phyloP scores from a whole-genome alignment of 1,284 basidiomycete species.

The Malassezia brasiliensis region DNA sequence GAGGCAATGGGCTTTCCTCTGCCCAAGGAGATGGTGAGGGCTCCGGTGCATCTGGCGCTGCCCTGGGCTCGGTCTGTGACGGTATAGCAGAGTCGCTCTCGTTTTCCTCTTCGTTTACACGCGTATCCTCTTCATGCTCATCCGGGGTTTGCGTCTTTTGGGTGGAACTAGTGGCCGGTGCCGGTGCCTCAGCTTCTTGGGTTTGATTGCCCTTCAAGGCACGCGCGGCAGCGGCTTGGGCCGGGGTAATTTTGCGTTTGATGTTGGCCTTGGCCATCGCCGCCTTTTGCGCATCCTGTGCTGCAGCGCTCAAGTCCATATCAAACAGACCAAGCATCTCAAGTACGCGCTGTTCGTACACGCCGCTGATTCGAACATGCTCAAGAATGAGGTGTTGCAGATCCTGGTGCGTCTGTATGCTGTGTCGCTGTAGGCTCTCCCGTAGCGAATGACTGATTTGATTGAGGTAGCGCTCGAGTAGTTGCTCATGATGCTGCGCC shows the following conservation, averaged over 20 bases:
- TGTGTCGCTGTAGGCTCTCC: constrained; percentile 31
- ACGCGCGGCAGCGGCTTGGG: constrained; percentile 10
- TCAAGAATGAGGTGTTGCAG: constrained; percentile 29
- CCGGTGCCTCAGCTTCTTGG: neutral
- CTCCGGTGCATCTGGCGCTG: no score
- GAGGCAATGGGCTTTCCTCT: no score
- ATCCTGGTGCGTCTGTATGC: constrained; percentile 34
- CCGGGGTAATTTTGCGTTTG: constrained; percentile 11
- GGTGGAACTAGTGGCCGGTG: no score
- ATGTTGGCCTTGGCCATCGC: neutral
- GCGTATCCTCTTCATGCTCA: no score
- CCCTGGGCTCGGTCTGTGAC: no score
- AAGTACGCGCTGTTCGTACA: constrained; percentile 1
- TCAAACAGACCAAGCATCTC: constrained; percentile 8
- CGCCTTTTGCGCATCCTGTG: constrained; percentile 4
- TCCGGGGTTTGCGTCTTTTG: no score
- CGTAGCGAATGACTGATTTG: constrained; percentile 27
- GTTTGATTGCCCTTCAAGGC: neutral
- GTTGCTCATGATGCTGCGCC: constrained; percentile 26
- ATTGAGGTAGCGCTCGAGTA: constrained; percentile 25
- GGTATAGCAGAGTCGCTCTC: no score
- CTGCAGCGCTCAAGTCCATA: neutral
- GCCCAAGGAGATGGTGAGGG: no score
- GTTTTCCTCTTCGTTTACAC: no score
- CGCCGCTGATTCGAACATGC: constrained; percentile 20